Evolutionary conservation across 805 yeast genomes (phyloP), one percentile per base, ranked within the genome.

Genomic region (Yamadazyma philogaea): DNA sequence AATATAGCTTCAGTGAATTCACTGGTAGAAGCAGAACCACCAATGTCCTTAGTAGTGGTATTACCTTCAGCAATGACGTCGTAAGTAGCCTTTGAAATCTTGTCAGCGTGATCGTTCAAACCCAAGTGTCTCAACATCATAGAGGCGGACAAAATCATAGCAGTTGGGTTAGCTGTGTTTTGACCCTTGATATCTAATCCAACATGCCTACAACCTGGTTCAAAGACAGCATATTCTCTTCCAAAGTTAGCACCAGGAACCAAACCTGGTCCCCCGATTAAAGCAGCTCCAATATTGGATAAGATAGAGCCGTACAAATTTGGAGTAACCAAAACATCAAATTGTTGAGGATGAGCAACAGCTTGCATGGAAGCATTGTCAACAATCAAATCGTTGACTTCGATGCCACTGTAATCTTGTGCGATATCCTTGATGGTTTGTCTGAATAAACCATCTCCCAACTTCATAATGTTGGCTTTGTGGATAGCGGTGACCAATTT

Each of bases 351-450:
- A 71, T 84, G 79, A 46, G 98, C 90, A 51, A 91, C 99, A 46
- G 97, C 96, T 77, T 91, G 98, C 99, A 91, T 93, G 48, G 97
- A 88, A 49, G 98, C 97, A 66, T 91, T 91, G 73, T 91, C 99
- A 57, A 91, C 98, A 72, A 91, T 93, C 81, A 93, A 87, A 70
- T 90, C 96, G 68, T 82, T 83, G 56, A 83, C 87, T 49, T 76
- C 78, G 52, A 91, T 79, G 46, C 82, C 84, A 52, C 95, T 95
- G 72, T 86, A 86, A 69, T 85, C 91, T 57, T 80, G 82, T 52
- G 79, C 84, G 53, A 93, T 82, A 55, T 84, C 84, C 68, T 88
- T 82, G 57, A 91, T 87, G 53, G 96, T 89, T 69, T 84, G 79
- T 78, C 96, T 87, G 81, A 93, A 91, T 60, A 91, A 79, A 70